phyloP scores from a whole-genome alignment of 2,329 filamentous ascomycete species.

The Hortaea werneckii region DNA sequence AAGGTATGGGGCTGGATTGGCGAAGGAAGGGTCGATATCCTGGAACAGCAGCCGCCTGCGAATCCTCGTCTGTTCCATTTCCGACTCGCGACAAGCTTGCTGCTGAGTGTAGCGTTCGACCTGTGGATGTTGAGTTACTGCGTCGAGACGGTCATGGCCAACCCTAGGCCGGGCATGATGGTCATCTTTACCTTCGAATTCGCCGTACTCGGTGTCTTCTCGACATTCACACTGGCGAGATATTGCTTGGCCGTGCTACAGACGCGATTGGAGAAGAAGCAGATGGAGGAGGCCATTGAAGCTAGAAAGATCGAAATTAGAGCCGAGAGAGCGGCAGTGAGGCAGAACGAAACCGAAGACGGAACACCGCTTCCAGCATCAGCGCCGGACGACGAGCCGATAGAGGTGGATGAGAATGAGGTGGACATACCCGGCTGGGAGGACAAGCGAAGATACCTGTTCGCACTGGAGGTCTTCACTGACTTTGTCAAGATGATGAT shows the following conservation, averaged over 20 bases:
- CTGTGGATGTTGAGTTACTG: conserved; percentile 71
- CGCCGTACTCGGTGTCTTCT: conserved; percentile 71
- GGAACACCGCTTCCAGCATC: conserved; percentile 29
- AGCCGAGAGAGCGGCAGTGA: conserved; percentile 39
- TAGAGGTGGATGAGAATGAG: conserved; percentile 80
- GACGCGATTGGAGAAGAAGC: conserved; percentile 60
- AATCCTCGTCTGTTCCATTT: conserved; percentile 84
- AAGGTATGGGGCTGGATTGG: conserved; percentile 99
- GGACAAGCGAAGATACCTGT: conserved; percentile 83
- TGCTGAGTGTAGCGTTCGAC: conserved; percentile 72
- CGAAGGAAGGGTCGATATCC: conserved; percentile 82
- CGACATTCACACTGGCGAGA: conserved; percentile 65
- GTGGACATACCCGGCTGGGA: conserved; percentile 95
- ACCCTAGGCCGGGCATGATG: conserved; percentile 96
- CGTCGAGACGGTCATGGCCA: conserved; percentile 69
- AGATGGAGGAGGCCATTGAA: conserved; percentile 59
- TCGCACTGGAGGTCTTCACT: conserved; percentile 68
- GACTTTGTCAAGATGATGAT: conserved; percentile 87
- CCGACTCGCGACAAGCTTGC: conserved; percentile 66
- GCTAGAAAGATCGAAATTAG: conserved; percentile 60
- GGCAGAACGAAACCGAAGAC: conserved; percentile 27
- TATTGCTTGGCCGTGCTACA: conserved; percentile 74
- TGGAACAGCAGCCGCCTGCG: conserved; percentile 88
- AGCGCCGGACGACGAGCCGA: conserved; percentile 48
- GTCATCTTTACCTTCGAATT: conserved; percentile 99